A percentile compares a stretch with the other conserved stretches of the same genome.
phyloP scores from a whole-genome alignment of 2,329 filamentous ascomycete species.

The Aphanocladium album region DNA sequence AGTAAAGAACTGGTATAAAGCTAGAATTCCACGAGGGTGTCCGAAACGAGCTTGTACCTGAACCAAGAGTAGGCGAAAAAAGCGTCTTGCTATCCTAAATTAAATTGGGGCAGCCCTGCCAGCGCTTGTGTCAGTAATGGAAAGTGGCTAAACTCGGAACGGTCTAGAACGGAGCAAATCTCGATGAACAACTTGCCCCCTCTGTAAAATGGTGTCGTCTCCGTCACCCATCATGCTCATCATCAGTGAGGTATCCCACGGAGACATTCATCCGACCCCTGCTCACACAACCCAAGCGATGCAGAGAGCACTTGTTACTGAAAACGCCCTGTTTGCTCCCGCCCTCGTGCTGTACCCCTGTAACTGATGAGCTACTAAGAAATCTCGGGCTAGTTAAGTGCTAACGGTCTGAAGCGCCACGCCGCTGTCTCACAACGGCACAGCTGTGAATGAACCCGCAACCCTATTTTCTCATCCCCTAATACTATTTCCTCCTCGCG shows the following conservation, averaged over 20 bases:
- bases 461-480: neutral
- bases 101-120: neutral
- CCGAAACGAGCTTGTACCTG: neutral
- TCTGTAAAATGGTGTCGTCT: neutral
- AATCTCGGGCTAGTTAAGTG: neutral
- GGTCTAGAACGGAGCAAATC: slow-evolving; percentile 9
- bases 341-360: too few species aligned
- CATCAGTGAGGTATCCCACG: neutral
- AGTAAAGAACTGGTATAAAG: too few species aligned
- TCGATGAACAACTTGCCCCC: neutral
- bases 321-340: too few species aligned
- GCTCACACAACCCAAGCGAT: neutral
- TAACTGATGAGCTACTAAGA: neutral
- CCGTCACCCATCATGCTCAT: neutral
- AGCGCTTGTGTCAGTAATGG: neutral
- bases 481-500: neutral
- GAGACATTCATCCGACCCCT: neutral
- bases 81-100: neutral
- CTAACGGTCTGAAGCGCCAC: neutral
- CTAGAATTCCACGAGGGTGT: too few species aligned
- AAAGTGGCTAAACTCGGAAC: slow-evolving; percentile 8
- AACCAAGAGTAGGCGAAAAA: neutral
- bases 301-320: neutral
- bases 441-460: neutral
- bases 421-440: neutral